These are phyloP conservation scores for Globisporangium uncinulatum DNA, from an alignment of 352 stramenopile genomes.

Conservation along the genomic window DNA sequence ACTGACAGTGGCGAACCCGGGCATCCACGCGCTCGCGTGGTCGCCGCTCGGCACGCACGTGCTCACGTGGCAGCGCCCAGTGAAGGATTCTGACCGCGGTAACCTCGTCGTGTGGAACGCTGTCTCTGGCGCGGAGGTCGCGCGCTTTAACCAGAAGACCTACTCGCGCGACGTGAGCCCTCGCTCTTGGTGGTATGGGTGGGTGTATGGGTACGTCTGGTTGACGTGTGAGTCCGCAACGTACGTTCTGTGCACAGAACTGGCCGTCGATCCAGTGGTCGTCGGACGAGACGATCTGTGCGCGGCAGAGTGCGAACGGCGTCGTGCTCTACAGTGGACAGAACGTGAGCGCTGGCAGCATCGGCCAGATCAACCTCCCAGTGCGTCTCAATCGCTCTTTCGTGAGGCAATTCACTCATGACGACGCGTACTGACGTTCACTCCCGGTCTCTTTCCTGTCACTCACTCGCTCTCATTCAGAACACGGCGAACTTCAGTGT, in stretches of 20 bases:
- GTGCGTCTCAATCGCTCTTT: slow-evolving; percentile 21
- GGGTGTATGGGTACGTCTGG: slow-evolving; percentile 21
- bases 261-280: slow-evolving; percentile 91
- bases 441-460: not conserved
- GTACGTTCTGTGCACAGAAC: slow-evolving; percentile 29
- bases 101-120: slow-evolving; percentile 86
- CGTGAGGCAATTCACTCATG: not conserved
- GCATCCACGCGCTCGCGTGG: slow-evolving; percentile 75
- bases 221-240: not conserved
- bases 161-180: slow-evolving; percentile 80
- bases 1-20: slow-evolving; percentile 57
- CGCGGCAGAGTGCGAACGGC: slow-evolving; percentile 65
- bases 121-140: slow-evolving; percentile 43
- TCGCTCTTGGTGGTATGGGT: no score
- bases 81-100: slow-evolving; percentile 59
- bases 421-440: not conserved
- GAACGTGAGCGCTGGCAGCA: slow-evolving; percentile 43
- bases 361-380: slow-evolving; percentile 68
- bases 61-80: slow-evolving; percentile 84
- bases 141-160: slow-evolving; percentile 83
- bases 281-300: slow-evolving; percentile 83
- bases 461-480: slow-evolving; percentile 15
- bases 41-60: slow-evolving; percentile 78
- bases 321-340: slow-evolving; percentile 76
- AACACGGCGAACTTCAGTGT: slow-evolving; percentile 82